These are phyloP conservation scores for Graphilbum ipis-grandicollis DNA, from an alignment of 2,329 filamentous ascomycete genomes.

Conservation along the genomic window DNA sequence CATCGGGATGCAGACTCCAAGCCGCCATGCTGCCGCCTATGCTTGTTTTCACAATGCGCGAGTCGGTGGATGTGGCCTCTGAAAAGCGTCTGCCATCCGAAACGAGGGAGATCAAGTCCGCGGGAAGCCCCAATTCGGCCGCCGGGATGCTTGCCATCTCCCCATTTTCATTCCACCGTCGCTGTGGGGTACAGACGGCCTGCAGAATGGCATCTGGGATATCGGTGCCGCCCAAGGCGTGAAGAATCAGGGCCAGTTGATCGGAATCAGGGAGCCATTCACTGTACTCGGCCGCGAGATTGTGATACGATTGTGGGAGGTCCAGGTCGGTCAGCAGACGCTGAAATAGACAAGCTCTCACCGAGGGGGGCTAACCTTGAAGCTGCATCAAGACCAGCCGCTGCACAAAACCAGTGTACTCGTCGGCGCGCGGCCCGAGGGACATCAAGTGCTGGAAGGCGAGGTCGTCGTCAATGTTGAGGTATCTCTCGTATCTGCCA, in stretches of 20 bases:
- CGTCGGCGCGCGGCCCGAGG: background rate
- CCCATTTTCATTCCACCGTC: constrained; percentile 1
- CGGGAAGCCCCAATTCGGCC: background rate
- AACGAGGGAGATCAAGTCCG: background rate
- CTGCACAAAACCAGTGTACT: constrained; percentile 1
- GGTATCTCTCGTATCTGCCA: constrained; percentile 3
- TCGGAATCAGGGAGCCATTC: background rate
- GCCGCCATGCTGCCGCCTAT: background rate
- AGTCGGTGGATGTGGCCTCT: background rate
- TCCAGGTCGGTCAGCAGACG: background rate
- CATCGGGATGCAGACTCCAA: background rate
- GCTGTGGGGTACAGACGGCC: background rate
- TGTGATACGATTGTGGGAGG: background rate
- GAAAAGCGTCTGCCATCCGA: background rate
- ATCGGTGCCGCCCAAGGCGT: background rate
- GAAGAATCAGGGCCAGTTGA: background rate
- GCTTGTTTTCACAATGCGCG: background rate
- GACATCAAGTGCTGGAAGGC: background rate
- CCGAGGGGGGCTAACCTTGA: background rate
- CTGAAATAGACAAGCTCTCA: background rate
- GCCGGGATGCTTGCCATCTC: background rate
- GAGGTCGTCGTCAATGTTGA: constrained; percentile 1
- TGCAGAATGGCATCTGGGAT: background rate
- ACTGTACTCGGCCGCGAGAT: background rate
- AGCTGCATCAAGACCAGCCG: background rate